phyloP scores from a whole-genome alignment of 2,329 filamentous ascomycete species.

The Neonectria ditissima region DNA sequence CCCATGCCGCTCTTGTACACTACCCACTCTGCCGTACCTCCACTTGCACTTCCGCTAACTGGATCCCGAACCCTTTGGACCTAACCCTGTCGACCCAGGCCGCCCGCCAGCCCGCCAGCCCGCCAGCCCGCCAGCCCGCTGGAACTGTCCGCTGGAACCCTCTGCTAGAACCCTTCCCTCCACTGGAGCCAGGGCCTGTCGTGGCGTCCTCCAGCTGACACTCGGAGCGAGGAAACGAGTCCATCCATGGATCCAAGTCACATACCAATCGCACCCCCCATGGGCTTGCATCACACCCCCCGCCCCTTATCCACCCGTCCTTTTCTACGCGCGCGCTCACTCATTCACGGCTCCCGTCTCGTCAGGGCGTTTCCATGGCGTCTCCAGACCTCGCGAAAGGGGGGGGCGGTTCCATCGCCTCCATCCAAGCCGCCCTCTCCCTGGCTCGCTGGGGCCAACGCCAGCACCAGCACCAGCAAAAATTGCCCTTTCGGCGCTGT shows the following conservation, averaged over 20 bases:
- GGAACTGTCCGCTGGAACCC: conserved; percentile 17
- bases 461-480: background rate
- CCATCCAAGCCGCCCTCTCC: conserved; percentile 21
- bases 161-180: conserved; percentile 15
- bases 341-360: conserved; percentile 4
- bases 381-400: conserved; percentile 26
- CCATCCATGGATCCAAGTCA: conserved; percentile 2
- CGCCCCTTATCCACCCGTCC: background rate
- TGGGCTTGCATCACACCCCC: background rate
- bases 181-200: conserved; percentile 42
- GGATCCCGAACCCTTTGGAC: conserved; percentile 20
- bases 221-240: conserved; percentile 28
- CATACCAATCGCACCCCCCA: conserved; percentile 17
- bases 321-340: conserved; percentile 2
- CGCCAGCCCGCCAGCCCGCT: conserved; percentile 23
- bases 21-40: background rate
- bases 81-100: conserved; percentile 10
- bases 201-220: conserved; percentile 48
- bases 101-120: conserved; percentile 21
- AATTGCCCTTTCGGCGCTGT: background rate
- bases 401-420: conserved; percentile 27
- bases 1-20: conserved; percentile 17
- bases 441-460: background rate
- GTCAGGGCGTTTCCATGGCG: conserved; percentile 21
- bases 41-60: conserved; percentile 19